Evolutionary conservation across 495 filamentous ascomycete genomes (phyloP).

Genomic region (Staphylotrichum longicolle): DNA sequence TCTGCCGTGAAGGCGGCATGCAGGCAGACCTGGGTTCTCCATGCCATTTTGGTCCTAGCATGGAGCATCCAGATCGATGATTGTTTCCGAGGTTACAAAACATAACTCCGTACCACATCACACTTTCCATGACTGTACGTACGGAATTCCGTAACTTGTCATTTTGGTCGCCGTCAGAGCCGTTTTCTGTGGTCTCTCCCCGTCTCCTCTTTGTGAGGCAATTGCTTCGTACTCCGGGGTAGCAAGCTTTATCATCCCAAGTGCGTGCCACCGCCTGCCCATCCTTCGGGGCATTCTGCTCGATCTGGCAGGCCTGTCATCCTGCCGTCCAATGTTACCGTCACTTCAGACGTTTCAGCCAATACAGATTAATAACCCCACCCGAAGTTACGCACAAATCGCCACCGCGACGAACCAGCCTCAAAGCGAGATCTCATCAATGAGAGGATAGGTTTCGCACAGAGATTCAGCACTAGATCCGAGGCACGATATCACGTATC

Average conservation of each 20-base stretch:
- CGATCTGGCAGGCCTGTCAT: not conserved
- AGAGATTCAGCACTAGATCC: no score
- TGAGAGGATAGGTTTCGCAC: no score
- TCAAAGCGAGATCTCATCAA: not conserved
- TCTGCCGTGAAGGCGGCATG: slow-evolving; percentile 8
- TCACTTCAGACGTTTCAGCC: slow-evolving; percentile 9
- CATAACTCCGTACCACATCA: not conserved
- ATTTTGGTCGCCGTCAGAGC: not conserved
- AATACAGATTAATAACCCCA: not conserved
- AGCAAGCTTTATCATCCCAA: no score
- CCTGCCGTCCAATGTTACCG: slow-evolving; percentile 8
- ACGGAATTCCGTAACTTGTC: no score
- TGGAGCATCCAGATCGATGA: no score
- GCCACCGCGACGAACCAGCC: not conserved
- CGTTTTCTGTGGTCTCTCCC: not conserved
- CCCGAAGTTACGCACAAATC: not conserved
- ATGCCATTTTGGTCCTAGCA: slow-evolving; percentile 17
- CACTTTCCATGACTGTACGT: not conserved
- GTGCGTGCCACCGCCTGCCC: slow-evolving; percentile 1
- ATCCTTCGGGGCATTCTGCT: slow-evolving; percentile 7
- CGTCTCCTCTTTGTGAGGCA: not conserved
- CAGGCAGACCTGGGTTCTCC: slow-evolving; percentile 21
- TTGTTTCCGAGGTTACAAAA: not conserved
- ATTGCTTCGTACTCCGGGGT: no score
- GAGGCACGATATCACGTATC: no score